Evolutionary conservation across 805 yeast genomes (phyloP), one percentile per base, ranked within the genome.

Genomic region (Torulaspora indica): DNA sequence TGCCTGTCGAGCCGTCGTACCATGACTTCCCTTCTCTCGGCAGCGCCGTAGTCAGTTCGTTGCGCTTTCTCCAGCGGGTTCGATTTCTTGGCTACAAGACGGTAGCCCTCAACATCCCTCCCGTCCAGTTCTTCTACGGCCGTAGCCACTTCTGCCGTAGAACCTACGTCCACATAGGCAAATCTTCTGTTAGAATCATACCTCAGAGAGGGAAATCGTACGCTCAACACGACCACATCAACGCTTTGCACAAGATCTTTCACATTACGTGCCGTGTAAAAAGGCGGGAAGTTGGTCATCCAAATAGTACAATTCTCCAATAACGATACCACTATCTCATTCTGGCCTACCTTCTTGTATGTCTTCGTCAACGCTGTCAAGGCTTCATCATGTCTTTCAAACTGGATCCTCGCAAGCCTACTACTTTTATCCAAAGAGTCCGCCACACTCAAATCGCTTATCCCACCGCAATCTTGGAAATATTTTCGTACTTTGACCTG

Each of bases 221-320:
- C 64, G 40, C 76, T 73, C 1, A 76, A 48, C 3, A 79, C 57
- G 2, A 63, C 48, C 2, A 52, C 39, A 8, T 46, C 45, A 0
- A 81, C 79, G 32, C 54, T 56, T 2, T 60, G 35, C 55, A 85
- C 80, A 8, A 75, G 15, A 0, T 55, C 48, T 12, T 55, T 52
- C 0, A 87, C 40, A 4, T 71, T 65, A 0, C 59, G 61, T 18
- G 67, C 66, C 0, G 71, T 68, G 46, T 60, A 74, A 1, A 65
- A 55, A 2, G 86, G 82, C 0, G 95, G 89, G 54, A 76, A 85
- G 55, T 86, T 86, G 0, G 90, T 76, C 2, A 81, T 79, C 82
- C 87, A 87, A 1, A 86, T 46, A 0, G 88, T 82, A 29, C 76
- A 67, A 10, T 74, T 67, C 15, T 64, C 56, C 2, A 77, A 61